phyloP scores from a whole-genome alignment of 176 grass and related monocot species.

The Coix lacrymajobi region DNA sequence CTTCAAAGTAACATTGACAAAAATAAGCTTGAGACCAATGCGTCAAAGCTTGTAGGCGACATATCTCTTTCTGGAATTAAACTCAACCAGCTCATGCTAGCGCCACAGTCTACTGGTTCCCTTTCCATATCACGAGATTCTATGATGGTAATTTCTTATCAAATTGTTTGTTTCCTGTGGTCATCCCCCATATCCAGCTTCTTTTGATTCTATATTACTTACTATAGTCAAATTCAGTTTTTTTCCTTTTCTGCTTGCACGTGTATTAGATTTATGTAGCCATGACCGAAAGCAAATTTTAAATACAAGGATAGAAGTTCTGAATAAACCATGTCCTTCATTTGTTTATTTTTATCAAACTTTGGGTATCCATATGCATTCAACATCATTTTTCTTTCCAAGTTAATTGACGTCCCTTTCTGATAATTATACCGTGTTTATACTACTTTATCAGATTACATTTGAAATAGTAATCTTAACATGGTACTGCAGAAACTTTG shows the following conservation, averaged over 20 bases:
- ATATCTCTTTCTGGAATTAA: slow-evolving; percentile 89
- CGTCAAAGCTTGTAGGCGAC: slow-evolving; percentile 64
- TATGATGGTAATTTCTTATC: slow-evolving; percentile 62
- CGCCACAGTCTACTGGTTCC: slow-evolving; percentile 79
- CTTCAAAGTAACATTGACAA: slow-evolving; percentile 37
- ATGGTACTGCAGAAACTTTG: background rate
- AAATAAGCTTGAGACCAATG: slow-evolving; percentile 30
- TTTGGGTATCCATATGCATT: background rate
- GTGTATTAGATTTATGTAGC: slow-evolving; percentile 16
- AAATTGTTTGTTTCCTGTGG: slow-evolving; percentile 3
- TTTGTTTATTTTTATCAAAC: slow-evolving; percentile 1
- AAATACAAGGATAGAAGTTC: background rate
- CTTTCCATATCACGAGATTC: slow-evolving; percentile 78
- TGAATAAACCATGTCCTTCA: background rate
- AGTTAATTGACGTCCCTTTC: background rate
- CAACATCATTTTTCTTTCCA: background rate
- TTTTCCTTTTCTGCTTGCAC: background rate
- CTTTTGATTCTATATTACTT: slow-evolving; percentile 16
- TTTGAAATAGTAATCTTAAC: slow-evolving; percentile 11
- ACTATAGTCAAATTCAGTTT: background rate
- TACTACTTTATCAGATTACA: background rate
- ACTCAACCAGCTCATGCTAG: slow-evolving; percentile 95
- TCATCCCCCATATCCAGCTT: background rate
- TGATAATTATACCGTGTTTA: background rate
- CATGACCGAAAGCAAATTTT: background rate